Evolutionary conservation across 441 rosid species (phyloP), one percentile per base, ranked within the genome.

Genomic region (Euphorbia schlechtendalii): DNA sequence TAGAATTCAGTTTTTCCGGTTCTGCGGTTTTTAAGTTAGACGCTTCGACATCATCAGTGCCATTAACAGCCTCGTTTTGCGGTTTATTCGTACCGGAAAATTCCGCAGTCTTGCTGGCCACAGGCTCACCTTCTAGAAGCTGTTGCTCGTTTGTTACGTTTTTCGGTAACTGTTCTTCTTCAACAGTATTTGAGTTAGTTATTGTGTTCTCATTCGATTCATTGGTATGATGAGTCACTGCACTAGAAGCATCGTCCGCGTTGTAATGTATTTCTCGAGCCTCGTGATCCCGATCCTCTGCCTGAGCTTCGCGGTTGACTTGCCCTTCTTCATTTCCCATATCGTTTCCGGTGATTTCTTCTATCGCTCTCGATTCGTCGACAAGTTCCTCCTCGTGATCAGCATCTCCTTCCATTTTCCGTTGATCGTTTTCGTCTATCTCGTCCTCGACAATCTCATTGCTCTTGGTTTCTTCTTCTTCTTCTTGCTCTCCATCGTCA

Each of bases 201-300:
- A 51, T 76, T 65, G 56, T 68, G 65, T 82, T 80, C 67, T 80
- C n/a, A n/a, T n/a, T n/a, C n/a, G n/a, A n/a, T n/a, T n/a, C n/a
- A n/a, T n/a, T n/a, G n/a, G n/a, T n/a, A 64, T 88, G 92, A 59
- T 93, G 97, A 32, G 95, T 77, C 63, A 93, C 99, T 20, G 97
- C 97, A 76, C 95, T 90, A 32, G 97, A 93, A 74, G 97, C 99
- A 78, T 93, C 97, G 67, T 93, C 99, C 12, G 81, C 97, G 73
- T 78, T 88, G 75, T 93, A 93, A 66, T 82, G 80, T 73, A 80
- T 91, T 73, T 93, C 97, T 17, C 92, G 85, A 10, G 98, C 98
- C 80, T 81, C 80, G 27, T 63, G 75, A 62, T 77, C 81, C 71
- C 70, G 71, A 68, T 72, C 82, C 59, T 85, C 84, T 21, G 48